These are phyloP conservation scores for Zelopaecilomyces penicillatus DNA, from an alignment of 2,329 filamentous ascomycete genomes.

Conservation along the genomic window DNA sequence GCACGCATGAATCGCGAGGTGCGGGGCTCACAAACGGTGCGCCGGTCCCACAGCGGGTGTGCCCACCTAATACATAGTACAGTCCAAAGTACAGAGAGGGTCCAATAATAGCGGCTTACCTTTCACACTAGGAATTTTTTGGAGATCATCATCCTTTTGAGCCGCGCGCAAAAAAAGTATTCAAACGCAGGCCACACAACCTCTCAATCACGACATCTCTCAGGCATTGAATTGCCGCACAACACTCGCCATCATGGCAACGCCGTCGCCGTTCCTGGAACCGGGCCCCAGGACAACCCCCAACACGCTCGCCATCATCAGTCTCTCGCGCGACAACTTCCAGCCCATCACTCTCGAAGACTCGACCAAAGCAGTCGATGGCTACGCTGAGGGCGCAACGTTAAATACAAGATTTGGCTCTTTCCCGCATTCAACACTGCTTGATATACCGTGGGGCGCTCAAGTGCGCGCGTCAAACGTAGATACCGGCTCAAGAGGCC, in stretches of 20 bases:
- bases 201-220: too few species aligned
- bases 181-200: too few species aligned
- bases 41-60: too few species aligned
- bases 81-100: too few species aligned
- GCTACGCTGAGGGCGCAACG: conserved; percentile 68
- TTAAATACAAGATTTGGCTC: conserved; percentile 93
- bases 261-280: conserved; percentile 68
- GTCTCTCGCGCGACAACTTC: conserved; percentile 80
- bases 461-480: conserved; percentile 85
- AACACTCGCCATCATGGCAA: conserved; percentile 23
- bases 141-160: too few species aligned
- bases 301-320: conserved; percentile 69
- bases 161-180: too few species aligned
- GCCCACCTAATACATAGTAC: too few species aligned
- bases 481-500: conserved; percentile 81
- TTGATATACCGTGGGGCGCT: conserved; percentile 79
- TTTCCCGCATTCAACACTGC: conserved; percentile 69
- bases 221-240: background rate
- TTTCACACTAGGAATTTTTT: too few species aligned
- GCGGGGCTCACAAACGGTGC: too few species aligned
- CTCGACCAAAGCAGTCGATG: conserved; percentile 54
- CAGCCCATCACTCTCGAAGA: conserved; percentile 64
- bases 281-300: conserved; percentile 54
- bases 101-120: too few species aligned
- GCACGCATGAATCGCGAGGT: too few species aligned